Evolutionary conservation across 208 protist genomes (phyloP).

Genomic region (Lotmaria passim): DNA sequence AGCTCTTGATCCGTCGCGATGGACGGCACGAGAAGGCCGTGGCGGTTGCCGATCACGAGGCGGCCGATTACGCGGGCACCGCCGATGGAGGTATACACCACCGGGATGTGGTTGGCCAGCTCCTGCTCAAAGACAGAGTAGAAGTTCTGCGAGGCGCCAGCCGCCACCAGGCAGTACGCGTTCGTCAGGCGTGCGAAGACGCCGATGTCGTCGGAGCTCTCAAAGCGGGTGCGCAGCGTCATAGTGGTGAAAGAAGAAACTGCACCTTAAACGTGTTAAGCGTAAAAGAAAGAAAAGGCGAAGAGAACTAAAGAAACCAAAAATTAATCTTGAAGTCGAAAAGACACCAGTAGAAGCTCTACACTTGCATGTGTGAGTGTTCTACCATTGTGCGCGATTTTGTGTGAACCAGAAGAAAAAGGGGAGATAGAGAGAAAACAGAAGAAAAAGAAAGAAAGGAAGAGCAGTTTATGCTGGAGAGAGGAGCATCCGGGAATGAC

Average conservation of each 20-base stretch:
- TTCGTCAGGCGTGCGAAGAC: slow-evolving; percentile 99
- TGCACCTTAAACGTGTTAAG: not conserved
- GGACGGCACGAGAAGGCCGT: slow-evolving; percentile 98
- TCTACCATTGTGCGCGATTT: too few relatives aligned
- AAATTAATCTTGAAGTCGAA: slow-evolving; percentile 14
- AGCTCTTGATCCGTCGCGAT: slow-evolving; percentile 99
- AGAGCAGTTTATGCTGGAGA: too few relatives aligned
- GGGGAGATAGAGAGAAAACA: not conserved
- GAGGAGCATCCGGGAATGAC: too few relatives aligned
- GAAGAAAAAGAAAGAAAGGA: not conserved
- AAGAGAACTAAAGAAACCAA: not conserved
- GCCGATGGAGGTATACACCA: slow-evolving; percentile 97
- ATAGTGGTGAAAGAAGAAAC: slow-evolving; percentile 42
- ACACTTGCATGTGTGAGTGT: too few relatives aligned
- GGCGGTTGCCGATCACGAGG: slow-evolving; percentile 97
- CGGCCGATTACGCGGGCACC: slow-evolving; percentile 97
- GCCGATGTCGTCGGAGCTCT: slow-evolving; percentile 99
- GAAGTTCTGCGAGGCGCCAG: slow-evolving; percentile 98
- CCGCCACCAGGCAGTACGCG: slow-evolving; percentile 98
- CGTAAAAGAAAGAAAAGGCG: not conserved
- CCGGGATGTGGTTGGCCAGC: slow-evolving; percentile 98
- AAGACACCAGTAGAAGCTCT: too few relatives aligned
- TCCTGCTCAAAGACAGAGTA: slow-evolving; percentile 99
- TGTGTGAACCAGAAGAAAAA: slow-evolving; percentile 10
- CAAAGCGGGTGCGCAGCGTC: slow-evolving; percentile 97